phyloP scores from a whole-genome alignment of 257 asterid genomes.

The Nicotiana otophora region DNA sequence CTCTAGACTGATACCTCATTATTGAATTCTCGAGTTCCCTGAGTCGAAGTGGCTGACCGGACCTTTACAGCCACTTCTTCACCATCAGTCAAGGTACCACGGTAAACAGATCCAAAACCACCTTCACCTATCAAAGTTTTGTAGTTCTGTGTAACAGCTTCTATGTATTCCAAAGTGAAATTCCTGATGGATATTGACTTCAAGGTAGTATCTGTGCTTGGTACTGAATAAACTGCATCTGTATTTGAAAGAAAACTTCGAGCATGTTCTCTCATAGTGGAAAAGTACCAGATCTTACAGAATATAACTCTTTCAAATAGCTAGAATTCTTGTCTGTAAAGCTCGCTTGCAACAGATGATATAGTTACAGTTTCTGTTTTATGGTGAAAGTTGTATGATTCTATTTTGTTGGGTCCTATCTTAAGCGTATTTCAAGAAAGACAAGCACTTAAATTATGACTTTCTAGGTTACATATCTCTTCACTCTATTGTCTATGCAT shows the following conservation, averaged over 20 bases:
- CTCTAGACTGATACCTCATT: conserved; percentile 49
- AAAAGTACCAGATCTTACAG: not conserved
- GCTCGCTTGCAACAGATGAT: not conserved
- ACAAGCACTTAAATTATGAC: not conserved
- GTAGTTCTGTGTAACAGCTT: conserved; percentile 59
- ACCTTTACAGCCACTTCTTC: conserved; percentile 92
- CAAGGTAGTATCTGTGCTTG: conserved; percentile 47
- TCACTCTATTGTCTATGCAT: not conserved
- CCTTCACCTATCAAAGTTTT: conserved; percentile 86
- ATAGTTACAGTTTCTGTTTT: not conserved
- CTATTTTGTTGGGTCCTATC: not conserved
- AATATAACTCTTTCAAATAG: not conserved
- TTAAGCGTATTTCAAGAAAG: not conserved
- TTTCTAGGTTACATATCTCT: not conserved
- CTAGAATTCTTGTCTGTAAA: not conserved
- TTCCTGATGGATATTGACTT: conserved; percentile 49
- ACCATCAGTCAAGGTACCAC: conserved; percentile 73
- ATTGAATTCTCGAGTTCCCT: conserved; percentile 84
- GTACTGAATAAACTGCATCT: conserved; percentile 73
- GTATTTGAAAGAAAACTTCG: conserved; percentile 21
- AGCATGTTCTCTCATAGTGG: not conserved
- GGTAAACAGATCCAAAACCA: conserved; percentile 79
- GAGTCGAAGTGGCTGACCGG: conserved; percentile 83
- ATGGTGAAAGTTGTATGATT: not conserved
- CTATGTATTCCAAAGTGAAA: conserved; percentile 55